Percentiles rank a stretch among this genome's conserved stretches.
These are phyloP conservation scores for Rubroshorea leprosula DNA, from an alignment of 345 rosid genomes.

Conservation along the genomic window DNA sequence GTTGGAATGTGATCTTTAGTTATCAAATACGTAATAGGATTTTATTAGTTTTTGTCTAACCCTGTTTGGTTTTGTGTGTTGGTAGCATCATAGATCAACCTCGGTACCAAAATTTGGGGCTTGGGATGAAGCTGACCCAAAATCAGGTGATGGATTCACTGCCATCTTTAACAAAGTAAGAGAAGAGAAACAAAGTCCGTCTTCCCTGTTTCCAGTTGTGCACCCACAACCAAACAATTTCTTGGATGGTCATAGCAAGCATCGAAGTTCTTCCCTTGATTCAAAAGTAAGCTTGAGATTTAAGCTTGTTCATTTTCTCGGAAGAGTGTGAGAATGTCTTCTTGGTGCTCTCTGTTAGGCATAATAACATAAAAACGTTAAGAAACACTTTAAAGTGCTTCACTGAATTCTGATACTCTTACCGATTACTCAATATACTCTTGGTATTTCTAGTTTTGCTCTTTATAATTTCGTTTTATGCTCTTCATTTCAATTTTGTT, in stretches of 20 bases:
- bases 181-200: conserved; percentile 29
- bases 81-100: conserved; percentile 31
- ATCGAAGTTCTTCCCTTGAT: not conserved
- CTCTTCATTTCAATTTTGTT: too few species aligned
- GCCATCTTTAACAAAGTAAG: conserved; percentile 41
- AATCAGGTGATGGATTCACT: conserved; percentile 43
- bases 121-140: conserved; percentile 53
- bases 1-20: not conserved
- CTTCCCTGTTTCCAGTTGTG: not conserved
- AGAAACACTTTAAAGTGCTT: too few species aligned
- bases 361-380: too few species aligned
- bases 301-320: too few species aligned
- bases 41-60: not conserved
- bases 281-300: conserved; percentile 11
- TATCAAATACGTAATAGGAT: too few species aligned
- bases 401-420: too few species aligned
- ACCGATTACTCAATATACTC: too few species aligned
- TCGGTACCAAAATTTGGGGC: conserved; percentile 55
- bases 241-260: not conserved
- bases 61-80: conserved; percentile 1
- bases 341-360: too few species aligned
- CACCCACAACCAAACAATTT: conserved; percentile 2
- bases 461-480: too few species aligned
- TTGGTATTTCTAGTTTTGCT: too few species aligned
- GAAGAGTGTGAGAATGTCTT: too few species aligned